Base-by-base conservation (phyloP, 306 rosid genomes). In the Psophocarpus tetragonolobus region DNA sequence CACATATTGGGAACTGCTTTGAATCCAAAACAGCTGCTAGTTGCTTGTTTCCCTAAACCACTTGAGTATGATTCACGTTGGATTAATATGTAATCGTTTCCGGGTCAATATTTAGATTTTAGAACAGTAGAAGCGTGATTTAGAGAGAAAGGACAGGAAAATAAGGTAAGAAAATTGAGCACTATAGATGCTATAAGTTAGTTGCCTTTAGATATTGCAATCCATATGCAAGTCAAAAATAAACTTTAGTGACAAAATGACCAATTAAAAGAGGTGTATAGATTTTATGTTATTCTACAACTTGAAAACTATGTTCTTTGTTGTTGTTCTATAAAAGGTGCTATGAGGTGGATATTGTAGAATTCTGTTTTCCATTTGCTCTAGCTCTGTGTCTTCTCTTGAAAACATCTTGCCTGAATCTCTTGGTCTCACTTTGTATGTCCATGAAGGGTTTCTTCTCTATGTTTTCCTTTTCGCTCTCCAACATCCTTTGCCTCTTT, bases 351-450 rank as follows among this genome's bases (percentile, higher is more conserved):
- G 75, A 71, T 24, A 23, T 50, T 32, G 80, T 35, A 32, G 88
- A 81, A 64, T 68, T 83, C 66, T 68, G 87, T 47, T 67, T 86
- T 75, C 70, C 70, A 57, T 70, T 77, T 62, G 83, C 90, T 81
- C 91, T 90, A 73, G 94, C 91, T 83, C 85, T 87, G 75, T 94
- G 92, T 87, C 92, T 87, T 89, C 97, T 88, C 89, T 90, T 94
- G 91, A 91, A 94, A 75, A 94, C 88, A 86, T 94, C 98, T 81
- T 91, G 97, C 74, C 98, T 85, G 84, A 93, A 85, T 87, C 88
- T 90, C 88, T 87, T 94, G 61, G 98, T 94, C 85, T 94, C 97
- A 48, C 3, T 84, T 74, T 85, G 89, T 76, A 94, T 87, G 81
- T 94, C 98, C 83, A 89, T 81, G 82, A 84, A 88, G 21, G 98